Evolutionary conservation across 2,329 filamentous ascomycete species (phyloP), one percentile per base, ranked within the genome.

Genomic region (Rutstroemia sp.): DNA sequence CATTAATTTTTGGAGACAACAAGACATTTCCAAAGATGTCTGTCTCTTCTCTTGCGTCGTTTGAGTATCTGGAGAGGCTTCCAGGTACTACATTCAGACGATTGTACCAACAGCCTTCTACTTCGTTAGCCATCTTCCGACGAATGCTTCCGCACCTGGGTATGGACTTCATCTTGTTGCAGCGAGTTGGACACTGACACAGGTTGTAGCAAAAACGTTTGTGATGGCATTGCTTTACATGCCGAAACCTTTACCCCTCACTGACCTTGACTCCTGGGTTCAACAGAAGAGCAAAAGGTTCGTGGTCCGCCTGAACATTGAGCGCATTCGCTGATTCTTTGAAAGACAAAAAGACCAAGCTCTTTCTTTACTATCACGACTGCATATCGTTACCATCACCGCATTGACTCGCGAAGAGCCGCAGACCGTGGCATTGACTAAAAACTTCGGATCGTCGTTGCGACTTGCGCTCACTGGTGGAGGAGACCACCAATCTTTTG

Each of bases 151-250:
- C 94, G 57, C 88, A 95, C 69, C 75, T 97, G 60, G 90, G 88
- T 92, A 78, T 67, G 76, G 12, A 66, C 18, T 19, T n/a, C n/a
- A 21, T 47, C 44, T 34, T 50, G n/a, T 49, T 46, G 8, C 34
- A 21, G 21, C 41, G 18, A 21, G 41, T 45, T 51, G 63, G 59
- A 59, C 41, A 44, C 58, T 64, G 30, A 64, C 48, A 56, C 8
- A 5, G 41, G 39, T 23, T 21, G 30, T 66, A 90, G 92, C 94
- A 65, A 97, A 99, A 79, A 90, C 86, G 16, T 87, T 99, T 67
- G 92, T 99, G 59, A 96, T 96, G 87, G 88, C 89, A 41, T 84
- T 99, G 67, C 83, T 99, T 4, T 99, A 96, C 75, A 87, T 95
- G 76, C 88, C 90, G 42, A 79, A 81, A 10, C 89, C 94, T 0